Evolutionary conservation across 305 asterid genomes (phyloP).

Genomic region (Rubia tinctorum): DNA sequence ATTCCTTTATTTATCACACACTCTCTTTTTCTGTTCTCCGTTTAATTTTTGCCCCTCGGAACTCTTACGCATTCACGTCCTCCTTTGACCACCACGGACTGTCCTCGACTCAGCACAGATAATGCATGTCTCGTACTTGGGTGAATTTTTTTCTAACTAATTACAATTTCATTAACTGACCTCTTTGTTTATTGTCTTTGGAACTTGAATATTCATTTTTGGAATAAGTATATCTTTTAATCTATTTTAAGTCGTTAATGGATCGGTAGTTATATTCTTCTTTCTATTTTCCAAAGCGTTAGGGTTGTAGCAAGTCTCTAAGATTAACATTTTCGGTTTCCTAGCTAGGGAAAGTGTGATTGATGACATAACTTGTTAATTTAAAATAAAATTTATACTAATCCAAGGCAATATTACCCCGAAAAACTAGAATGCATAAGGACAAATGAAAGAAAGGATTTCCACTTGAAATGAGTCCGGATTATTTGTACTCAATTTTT

Average conservation of each 20-base stretch:
- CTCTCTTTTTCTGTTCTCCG: neutral
- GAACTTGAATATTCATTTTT: neutral
- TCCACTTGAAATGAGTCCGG: no score
- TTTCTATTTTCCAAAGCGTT: neutral
- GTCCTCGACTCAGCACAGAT: neutral
- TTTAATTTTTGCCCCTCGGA: neutral
- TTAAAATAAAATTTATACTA: neutral
- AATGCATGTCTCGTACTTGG: neutral
- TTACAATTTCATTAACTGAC: no score
- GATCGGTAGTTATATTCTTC: neutral
- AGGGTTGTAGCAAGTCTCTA: neutral
- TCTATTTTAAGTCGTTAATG: neutral
- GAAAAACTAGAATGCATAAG: neutral
- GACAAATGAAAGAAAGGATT: neutral
- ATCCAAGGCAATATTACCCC: no score
- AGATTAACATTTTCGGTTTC: no score
- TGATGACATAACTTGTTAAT: neutral
- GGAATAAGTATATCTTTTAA: neutral
- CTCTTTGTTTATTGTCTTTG: neutral
- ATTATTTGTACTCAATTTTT: no score
- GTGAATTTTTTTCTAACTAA: no score
- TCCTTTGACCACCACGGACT: neutral
- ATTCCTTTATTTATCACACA: neutral
- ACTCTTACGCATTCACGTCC: neutral
- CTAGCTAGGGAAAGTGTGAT: neutral